phyloP scores from a whole-genome alignment of 768 basidiomycete genomes.

The Lentinula sp. region DNA sequence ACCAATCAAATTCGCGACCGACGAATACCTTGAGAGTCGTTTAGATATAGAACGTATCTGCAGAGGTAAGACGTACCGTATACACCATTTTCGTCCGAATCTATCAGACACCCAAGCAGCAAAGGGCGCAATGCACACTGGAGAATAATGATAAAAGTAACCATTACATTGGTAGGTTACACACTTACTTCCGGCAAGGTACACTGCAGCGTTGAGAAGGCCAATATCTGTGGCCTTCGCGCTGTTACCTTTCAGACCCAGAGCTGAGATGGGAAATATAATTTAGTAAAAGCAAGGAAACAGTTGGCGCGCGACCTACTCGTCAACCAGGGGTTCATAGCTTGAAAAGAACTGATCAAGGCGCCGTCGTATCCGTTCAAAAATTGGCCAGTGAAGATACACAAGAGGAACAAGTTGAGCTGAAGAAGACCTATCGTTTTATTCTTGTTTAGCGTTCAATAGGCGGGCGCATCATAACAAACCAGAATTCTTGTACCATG shows the following conservation, averaged over 20 bases:
- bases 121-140: conserved; percentile 4
- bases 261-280: not conserved
- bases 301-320: not conserved
- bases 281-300: not conserved
- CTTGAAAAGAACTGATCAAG: conserved; percentile 4
- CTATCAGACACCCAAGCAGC: conserved; percentile 2
- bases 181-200: conserved; percentile 1
- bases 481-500: conserved; percentile 6
- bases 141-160: not conserved
- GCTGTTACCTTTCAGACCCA: not conserved
- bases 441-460: not conserved
- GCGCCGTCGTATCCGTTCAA: conserved; percentile 5
- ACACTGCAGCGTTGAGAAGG: conserved; percentile 4
- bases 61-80: not conserved
- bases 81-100: conserved; percentile 5
- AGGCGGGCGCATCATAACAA: not conserved
- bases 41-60: not conserved
- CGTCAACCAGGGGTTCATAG: conserved; percentile 1
- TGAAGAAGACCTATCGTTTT: not conserved
- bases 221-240: not conserved
- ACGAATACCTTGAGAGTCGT: not conserved
- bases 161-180: not conserved
- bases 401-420: conserved; percentile 1
- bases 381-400: conserved; percentile 4
- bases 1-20: not conserved